Evolutionary conservation across 2,329 filamentous ascomycete species (phyloP), one percentile per base, ranked within the genome.

Genomic region (Rhexocercosporidium sp.): DNA sequence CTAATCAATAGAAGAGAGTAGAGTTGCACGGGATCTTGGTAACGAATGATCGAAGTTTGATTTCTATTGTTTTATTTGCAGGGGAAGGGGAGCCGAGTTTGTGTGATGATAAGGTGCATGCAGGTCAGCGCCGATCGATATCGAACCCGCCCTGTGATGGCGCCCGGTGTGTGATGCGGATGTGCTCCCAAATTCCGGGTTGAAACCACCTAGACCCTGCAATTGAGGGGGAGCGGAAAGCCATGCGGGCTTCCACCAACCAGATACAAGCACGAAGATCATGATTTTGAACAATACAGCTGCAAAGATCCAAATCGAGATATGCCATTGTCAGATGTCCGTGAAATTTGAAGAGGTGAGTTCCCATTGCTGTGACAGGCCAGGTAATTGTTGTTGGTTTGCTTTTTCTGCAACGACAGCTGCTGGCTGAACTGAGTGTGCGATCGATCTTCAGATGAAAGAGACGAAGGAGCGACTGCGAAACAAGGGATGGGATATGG

Each of bases 101-200:
- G n/a, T n/a, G n/a, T n/a, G n/a, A n/a, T n/a, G n/a, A n/a, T n/a
- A n/a, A n/a, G n/a, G n/a, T n/a, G n/a, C n/a, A n/a, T n/a, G n/a
- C n/a, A n/a, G n/a, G n/a, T n/a, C n/a, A n/a, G n/a, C n/a, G n/a
- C n/a, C n/a, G n/a, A n/a, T n/a, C n/a, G n/a, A n/a, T n/a, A n/a
- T n/a, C n/a, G n/a, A n/a, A n/a, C n/a, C n/a, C n/a, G n/a, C 34
- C 31, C 1, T 6, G 31, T 37, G 16, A 27, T 27, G n/a, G 31
- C 18, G 22, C 41, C 31, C 11, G 12, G 54, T 14, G 49, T 31
- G 25, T 57, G 34, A 34, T 57, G 34, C 54, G 54, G 54, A 57
- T 22, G n/a, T 57, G 54, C 41, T 57, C 54, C 54, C 20, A 57
- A 18, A 25, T 41, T 57, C 54, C 54, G 34, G n/a, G 34, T 57